phyloP scores from a whole-genome alignment of 2,329 filamentous ascomycete genomes.

The Onygenales sp. region DNA sequence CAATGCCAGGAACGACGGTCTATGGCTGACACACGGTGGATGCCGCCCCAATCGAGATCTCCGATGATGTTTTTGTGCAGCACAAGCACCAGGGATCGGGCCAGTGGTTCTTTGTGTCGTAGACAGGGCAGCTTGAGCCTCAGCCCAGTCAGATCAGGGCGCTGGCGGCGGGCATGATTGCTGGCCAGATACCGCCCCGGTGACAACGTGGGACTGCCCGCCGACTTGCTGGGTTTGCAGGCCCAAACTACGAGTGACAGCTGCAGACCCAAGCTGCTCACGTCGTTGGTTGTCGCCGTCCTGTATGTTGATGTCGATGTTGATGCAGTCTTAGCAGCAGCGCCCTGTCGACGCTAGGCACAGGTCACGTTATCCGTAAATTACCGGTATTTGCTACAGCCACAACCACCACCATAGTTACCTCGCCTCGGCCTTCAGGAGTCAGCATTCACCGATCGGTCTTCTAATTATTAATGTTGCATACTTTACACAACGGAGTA shows the following conservation, averaged over 20 bases:
- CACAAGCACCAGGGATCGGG: not conserved
- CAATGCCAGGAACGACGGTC: not conserved
- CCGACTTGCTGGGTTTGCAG: not conserved
- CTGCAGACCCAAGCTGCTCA: not conserved
- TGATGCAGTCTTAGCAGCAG: not conserved
- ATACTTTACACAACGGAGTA: too few relatives aligned
- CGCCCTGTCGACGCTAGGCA: not conserved
- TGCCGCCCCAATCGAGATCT: not conserved
- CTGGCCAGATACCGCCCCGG: not conserved
- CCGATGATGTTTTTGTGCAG: not conserved
- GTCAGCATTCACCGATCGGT: too few relatives aligned
- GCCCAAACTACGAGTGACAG: not conserved
- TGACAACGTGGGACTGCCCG: not conserved
- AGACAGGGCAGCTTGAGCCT: not conserved
- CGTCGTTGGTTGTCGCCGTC: not conserved
- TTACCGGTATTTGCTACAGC: not conserved
- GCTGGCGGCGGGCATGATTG: conserved; percentile 1
- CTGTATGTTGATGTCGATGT: not conserved
- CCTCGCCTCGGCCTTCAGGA: not conserved
- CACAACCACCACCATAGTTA: not conserved
- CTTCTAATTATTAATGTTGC: too few relatives aligned
- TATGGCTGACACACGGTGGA: not conserved
- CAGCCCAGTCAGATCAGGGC: conserved; percentile 1
- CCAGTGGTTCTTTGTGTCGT: not conserved
- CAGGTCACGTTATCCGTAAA: too few relatives aligned